Conservation (phyloP, 1,284 basidiomycete species). For the Somion occarium region DNA sequence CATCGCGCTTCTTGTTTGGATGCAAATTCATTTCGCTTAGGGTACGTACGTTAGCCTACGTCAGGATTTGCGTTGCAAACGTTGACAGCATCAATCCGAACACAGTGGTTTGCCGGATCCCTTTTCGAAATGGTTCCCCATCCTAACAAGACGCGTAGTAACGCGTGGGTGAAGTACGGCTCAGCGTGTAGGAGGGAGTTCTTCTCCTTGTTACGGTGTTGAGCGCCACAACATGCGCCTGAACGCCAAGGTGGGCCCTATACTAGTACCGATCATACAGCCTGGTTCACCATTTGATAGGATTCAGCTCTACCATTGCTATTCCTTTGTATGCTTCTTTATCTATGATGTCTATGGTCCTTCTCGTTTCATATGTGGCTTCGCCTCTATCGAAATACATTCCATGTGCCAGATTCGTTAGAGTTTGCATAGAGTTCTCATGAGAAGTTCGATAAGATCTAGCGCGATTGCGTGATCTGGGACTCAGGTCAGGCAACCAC, state of each 20-base stretch:
- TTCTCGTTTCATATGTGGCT: no score
- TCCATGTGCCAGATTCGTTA: no score
- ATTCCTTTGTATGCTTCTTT: no score
- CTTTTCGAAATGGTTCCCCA: slow-evolving; percentile 50
- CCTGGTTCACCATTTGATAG: no score
- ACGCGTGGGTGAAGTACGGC: slow-evolving; percentile 65
- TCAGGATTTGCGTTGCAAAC: neutral
- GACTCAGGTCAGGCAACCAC: neutral
- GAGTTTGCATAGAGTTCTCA: no score
- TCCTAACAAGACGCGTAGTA: slow-evolving; percentile 66
- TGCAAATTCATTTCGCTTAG: slow-evolving; percentile 49
- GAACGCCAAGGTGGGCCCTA: no score
- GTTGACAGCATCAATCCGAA: slow-evolving; percentile 8
- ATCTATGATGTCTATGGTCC: no score
- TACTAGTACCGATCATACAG: no score
- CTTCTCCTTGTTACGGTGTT: neutral
- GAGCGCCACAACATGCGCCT: neutral
- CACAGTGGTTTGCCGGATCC: slow-evolving; percentile 27
- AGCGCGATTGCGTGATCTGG: neutral
- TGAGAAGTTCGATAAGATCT: neutral
- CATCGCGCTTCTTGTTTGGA: slow-evolving; percentile 72
- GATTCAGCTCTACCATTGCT: no score
- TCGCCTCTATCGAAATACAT: no score
- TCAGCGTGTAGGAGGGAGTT: slow-evolving; percentile 53
- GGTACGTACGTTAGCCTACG: slow-evolving; percentile 27